Conservation (phyloP, 176 grass and related monocot species). For the Carex scoparia region DNA sequence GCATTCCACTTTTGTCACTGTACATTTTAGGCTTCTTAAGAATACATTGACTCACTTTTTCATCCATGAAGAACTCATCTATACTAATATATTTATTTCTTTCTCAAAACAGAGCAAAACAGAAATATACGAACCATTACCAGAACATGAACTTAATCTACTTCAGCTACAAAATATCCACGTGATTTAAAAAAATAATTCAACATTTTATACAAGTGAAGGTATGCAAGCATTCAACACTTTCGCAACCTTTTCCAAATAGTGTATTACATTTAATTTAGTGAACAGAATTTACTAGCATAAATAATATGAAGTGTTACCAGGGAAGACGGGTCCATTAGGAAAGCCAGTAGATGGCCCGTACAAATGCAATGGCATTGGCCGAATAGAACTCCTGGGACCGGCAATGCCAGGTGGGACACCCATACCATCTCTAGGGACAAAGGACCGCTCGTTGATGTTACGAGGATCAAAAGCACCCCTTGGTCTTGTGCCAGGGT, state of each 20-base stretch:
- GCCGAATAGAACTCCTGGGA: constrained; percentile 34
- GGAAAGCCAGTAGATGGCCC: constrained; percentile 33
- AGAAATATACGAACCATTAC: not conserved
- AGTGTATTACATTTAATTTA: not conserved
- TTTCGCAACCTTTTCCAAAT: not conserved
- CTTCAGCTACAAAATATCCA: not conserved
- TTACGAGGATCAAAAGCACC: constrained; percentile 23
- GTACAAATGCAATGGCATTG: constrained; percentile 28
- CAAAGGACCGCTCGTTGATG: constrained; percentile 18
- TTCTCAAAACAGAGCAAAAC: not conserved
- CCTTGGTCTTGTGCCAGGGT: constrained; percentile 8
- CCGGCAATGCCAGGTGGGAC: constrained; percentile 33
- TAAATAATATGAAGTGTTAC: constrained; percentile 15
- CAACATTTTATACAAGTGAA: not conserved
- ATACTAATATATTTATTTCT: not conserved
- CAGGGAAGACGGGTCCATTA: constrained; percentile 36
- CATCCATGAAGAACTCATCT: not conserved
- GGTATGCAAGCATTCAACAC: not conserved
- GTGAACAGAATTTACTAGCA: not conserved
- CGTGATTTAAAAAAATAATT: not conserved
- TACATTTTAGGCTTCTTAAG: not conserved
- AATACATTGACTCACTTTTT: not conserved
- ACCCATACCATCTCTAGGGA: constrained; percentile 29
- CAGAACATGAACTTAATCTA: not conserved
- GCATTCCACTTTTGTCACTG: not conserved